Percentiles rank a stretch among this genome's conserved stretches.
Conservation (phyloP, 164 flowering plant species). For the Annona squamosa region DNA sequence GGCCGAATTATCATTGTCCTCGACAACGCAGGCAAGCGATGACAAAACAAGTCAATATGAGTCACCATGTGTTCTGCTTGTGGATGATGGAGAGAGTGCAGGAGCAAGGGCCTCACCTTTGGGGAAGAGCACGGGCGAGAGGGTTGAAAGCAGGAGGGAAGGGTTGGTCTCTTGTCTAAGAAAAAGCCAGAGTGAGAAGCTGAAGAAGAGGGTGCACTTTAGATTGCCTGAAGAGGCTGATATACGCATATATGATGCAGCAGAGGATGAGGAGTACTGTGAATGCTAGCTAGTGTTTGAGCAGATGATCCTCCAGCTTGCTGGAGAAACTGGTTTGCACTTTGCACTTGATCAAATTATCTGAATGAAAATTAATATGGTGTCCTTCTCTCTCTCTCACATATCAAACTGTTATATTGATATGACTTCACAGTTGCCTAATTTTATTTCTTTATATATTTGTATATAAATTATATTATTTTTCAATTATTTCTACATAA, state of each 20-base stretch:
- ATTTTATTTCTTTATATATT: no score
- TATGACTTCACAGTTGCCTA: no score
- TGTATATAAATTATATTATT: no score
- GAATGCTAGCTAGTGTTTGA: neutral
- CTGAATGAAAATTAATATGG: neutral
- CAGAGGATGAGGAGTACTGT: slow-evolving; percentile 6
- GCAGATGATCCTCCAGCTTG: neutral
- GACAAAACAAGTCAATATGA: no score
- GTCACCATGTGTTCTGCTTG: no score
- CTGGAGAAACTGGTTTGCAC: neutral
- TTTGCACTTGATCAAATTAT: neutral
- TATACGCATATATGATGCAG: slow-evolving; percentile 22
- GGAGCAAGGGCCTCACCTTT: no score
- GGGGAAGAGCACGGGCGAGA: neutral
- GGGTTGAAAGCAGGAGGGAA: neutral
- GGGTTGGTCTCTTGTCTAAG: slow-evolving; percentile 12
- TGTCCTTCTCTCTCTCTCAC: neutral
- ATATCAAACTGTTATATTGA: no score
- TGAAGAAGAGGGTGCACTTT: slow-evolving; percentile 36
- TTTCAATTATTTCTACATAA: no score
- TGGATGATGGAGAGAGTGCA: no score
- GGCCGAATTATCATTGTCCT: no score
- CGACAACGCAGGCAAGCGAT: no score
- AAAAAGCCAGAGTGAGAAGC: slow-evolving; percentile 27
- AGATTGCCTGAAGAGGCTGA: slow-evolving; percentile 35